Percentiles rank a stretch among this genome's conserved stretches.
Evolutionary conservation across 345 rosid genomes (phyloP).

Genomic region (Psidium friedrichsthalianum): DNA sequence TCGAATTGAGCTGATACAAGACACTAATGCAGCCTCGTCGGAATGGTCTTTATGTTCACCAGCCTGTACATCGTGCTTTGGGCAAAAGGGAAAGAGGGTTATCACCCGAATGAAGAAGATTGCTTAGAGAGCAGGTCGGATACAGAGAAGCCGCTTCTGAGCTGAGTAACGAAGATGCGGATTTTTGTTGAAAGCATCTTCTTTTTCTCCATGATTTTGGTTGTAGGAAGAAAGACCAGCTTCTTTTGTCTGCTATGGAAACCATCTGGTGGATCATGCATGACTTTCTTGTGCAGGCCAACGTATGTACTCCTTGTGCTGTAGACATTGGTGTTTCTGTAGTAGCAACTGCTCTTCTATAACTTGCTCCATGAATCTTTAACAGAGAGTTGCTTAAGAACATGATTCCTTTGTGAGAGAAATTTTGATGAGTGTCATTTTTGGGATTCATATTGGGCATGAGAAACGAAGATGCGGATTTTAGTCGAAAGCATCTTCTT

Average conservation of each 20-base stretch:
- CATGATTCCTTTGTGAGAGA: no score
- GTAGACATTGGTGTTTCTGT: no score
- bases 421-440: no score
- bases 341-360: no score
- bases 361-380: no score
- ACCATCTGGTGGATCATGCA: no score
- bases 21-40: conserved; percentile 44
- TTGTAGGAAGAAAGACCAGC: neutral
- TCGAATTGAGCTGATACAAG: neutral
- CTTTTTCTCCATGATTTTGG: neutral
- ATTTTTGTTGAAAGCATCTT: neutral
- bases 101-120: conserved; percentile 1
- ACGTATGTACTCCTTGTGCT: no score
- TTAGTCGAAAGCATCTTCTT: neutral
- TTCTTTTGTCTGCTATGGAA: neutral
- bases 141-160: conserved; percentile 57
- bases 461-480: conserved; percentile 3
- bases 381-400: no score
- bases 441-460: no score
- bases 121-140: conserved; percentile 35
- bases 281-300: no score
- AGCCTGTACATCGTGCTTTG: conserved; percentile 81
- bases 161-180: conserved; percentile 14
- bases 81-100: conserved; percentile 82
- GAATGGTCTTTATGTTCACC: conserved; percentile 73